These are phyloP conservation scores for Chernovozyma sophiae-reginae DNA, from an alignment of 1,139 yeast species.

Conservation along the genomic window DNA sequence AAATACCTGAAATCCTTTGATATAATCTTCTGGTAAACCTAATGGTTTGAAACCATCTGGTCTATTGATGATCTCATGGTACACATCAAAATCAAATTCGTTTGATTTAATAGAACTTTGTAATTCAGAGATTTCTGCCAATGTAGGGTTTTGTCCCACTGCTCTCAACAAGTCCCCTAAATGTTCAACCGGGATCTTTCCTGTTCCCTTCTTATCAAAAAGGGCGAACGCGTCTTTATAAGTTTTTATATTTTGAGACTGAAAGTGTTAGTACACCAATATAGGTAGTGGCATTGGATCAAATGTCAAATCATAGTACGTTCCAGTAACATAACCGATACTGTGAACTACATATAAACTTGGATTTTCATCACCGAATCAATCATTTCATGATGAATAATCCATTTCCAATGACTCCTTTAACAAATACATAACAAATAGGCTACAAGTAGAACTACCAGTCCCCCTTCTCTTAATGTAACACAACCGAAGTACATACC, in stretches of 20 bases:
- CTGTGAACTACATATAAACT: too few relatives aligned
- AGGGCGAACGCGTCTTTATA: slow-evolving; percentile 97
- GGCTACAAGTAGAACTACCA: too few relatives aligned
- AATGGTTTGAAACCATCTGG: slow-evolving; percentile 88
- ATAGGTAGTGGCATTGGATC: not conserved
- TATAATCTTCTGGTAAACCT: slow-evolving; percentile 95
- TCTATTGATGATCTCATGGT: slow-evolving; percentile 73
- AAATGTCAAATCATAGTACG: not conserved
- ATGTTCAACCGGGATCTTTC: slow-evolving; percentile 81
- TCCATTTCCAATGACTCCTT: too few relatives aligned
- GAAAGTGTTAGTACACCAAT: slow-evolving; percentile 1
- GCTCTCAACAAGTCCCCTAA: slow-evolving; percentile 94
- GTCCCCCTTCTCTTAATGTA: too few relatives aligned
- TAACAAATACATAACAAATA: too few relatives aligned
- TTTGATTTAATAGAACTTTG: slow-evolving; percentile 45
- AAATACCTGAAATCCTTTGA: slow-evolving; percentile 95
- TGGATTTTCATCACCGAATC: too few relatives aligned
- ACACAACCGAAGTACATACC: too few relatives aligned
- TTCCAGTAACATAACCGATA: too few relatives aligned
- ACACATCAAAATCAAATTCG: slow-evolving; percentile 71
- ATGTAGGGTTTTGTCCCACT: slow-evolving; percentile 96
- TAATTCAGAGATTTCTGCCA: slow-evolving; percentile 78
- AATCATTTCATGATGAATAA: too few relatives aligned
- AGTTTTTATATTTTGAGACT: slow-evolving; percentile 58
- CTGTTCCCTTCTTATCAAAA: slow-evolving; percentile 95